Conservation (phyloP, 2,329 filamentous ascomycete species). For the Pestalotiopsis fici region DNA sequence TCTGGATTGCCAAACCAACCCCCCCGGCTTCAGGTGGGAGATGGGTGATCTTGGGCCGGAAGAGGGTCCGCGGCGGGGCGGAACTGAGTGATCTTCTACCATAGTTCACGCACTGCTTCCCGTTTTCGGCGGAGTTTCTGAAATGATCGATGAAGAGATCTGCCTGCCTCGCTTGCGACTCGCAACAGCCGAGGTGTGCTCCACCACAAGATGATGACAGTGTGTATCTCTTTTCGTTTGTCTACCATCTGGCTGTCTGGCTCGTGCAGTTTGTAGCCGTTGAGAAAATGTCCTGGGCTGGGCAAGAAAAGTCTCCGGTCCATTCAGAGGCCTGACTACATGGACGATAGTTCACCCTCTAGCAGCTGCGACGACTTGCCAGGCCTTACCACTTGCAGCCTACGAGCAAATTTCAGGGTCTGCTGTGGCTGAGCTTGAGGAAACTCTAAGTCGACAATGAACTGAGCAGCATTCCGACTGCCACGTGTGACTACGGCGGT, state of each 20-base stretch:
- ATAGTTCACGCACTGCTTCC: neutral
- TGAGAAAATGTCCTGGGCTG: neutral
- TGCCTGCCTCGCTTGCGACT: neutral
- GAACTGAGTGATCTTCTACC: neutral
- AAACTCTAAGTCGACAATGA: neutral
- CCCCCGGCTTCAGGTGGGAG: neutral
- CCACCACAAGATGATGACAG: neutral
- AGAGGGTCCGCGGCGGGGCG: conserved; percentile 1
- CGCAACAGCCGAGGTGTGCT: neutral
- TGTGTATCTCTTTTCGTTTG: neutral
- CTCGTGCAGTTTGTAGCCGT: neutral
- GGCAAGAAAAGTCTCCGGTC: neutral
- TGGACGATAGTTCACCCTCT: neutral
- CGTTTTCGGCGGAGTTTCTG: neutral
- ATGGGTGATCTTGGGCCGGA: neutral
- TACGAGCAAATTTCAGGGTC: neutral
- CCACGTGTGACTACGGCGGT: neutral
- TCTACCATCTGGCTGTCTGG: neutral
- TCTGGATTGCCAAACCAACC: neutral
- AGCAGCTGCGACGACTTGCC: neutral
- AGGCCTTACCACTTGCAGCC: neutral
- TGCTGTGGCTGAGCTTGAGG: neutral
- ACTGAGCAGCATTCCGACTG: neutral
- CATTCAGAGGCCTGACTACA: neutral
- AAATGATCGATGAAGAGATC: neutral